Conservation (phyloP, 129 eudicot genomes). For the Flaveria brownii region DNA sequence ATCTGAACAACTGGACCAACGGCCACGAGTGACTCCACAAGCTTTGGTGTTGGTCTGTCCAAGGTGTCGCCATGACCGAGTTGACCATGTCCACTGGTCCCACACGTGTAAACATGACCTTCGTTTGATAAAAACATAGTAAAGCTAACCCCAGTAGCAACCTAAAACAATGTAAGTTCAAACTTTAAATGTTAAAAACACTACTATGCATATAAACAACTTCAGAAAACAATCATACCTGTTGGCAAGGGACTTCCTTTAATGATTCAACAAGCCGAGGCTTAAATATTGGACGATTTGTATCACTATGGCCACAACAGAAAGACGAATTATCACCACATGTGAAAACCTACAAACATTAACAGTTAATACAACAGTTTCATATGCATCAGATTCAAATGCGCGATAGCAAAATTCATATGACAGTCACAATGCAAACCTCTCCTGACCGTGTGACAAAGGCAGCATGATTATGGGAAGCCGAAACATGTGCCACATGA, state of each 20-base stretch:
- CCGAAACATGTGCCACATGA: conserved; percentile 73
- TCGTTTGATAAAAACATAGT: conserved; percentile 76
- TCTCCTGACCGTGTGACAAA: conserved; percentile 79
- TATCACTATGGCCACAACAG: conserved; percentile 89
- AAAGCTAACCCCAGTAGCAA: conserved; percentile 90
- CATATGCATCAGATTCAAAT: not conserved
- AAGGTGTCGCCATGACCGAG: conserved; percentile 89
- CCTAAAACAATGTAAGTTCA: conserved; percentile 41
- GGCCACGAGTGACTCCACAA: conserved; percentile 51
- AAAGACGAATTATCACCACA: conserved; percentile 96
- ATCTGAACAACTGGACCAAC: conserved; percentile 61
- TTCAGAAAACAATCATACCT: conserved; percentile 41
- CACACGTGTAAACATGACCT: conserved; percentile 89
- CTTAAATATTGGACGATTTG: conserved; percentile 71
- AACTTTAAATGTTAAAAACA: not conserved
- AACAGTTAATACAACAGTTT: not conserved
- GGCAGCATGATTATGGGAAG: conserved; percentile 95
- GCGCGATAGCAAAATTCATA: not conserved
- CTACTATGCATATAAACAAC: not conserved
- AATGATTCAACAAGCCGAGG: conserved; percentile 83
- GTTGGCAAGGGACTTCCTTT: conserved; percentile 70
- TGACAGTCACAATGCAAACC: conserved; percentile 41
- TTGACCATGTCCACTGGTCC: conserved; percentile 79
- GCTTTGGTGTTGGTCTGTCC: conserved; percentile 68
- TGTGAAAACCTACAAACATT: conserved; percentile 74